Conservation (phyloP, 1,284 basidiomycete genomes). For the Gomphus sp. region DNA sequence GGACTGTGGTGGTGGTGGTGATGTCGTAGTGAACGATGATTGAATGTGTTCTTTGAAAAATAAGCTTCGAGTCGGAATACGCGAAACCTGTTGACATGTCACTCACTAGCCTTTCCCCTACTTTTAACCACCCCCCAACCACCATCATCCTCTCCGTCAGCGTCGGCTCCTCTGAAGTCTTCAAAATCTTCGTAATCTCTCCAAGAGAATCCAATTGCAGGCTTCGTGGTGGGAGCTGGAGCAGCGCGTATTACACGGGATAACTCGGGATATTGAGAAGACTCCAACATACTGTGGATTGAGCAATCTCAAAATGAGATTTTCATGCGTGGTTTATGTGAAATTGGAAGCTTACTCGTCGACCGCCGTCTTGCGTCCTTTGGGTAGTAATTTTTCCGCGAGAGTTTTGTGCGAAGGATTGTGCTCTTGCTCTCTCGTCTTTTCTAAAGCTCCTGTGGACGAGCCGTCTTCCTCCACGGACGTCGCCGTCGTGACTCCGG, state of each 20-base stretch:
- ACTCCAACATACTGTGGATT: conserved; percentile 46
- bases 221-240: conserved; percentile 43
- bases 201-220: conserved; percentile 61
- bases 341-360: conserved; percentile 45
- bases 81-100: not conserved
- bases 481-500: conserved; percentile 42
- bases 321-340: not conserved
- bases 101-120: conserved; percentile 38
- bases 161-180: conserved; percentile 35
- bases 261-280: conserved; percentile 42
- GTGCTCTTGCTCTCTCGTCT: conserved; percentile 23
- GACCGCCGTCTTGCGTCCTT: conserved; percentile 50
- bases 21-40: conserved; percentile 4
- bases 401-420: conserved; percentile 30
- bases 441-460: conserved; percentile 26
- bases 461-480: conserved; percentile 40
- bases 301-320: not conserved
- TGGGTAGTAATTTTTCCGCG: conserved; percentile 50
- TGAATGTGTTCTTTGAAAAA: conserved; percentile 11
- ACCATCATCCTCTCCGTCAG: conserved; percentile 45
- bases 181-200: conserved; percentile 57
- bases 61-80: not conserved
- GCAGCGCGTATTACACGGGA: conserved; percentile 57
- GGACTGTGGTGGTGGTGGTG: conserved; percentile 14
- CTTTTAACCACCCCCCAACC: conserved; percentile 68